phyloP scores from a whole-genome alignment of 2,329 filamentous ascomycete species.

The Lasiodiplodia hormozganensis region DNA sequence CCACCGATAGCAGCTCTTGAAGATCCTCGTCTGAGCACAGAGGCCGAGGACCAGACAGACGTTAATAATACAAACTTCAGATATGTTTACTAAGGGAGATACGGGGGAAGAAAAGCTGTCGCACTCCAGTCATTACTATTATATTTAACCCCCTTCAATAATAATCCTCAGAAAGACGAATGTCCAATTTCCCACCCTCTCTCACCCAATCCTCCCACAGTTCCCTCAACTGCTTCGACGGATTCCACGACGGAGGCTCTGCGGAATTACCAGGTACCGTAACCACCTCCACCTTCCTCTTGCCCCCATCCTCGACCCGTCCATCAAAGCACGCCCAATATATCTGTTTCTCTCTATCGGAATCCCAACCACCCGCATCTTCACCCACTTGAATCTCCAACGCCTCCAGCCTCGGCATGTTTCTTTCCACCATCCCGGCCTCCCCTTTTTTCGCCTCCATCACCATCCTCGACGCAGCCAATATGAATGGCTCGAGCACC shows the following conservation, averaged over 20 bases:
- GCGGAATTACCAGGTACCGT: neutral
- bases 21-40: neutral
- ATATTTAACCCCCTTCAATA: neutral
- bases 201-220: neutral
- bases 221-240: constrained; percentile 2
- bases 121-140: no score
- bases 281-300: neutral
- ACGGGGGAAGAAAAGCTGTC: no score
- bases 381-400: neutral
- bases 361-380: neutral
- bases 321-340: constrained; percentile 1
- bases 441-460: neutral
- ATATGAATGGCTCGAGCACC: neutral
- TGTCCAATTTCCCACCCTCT: constrained; percentile 1
- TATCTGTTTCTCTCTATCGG: neutral
- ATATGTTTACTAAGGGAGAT: constrained; percentile 57
- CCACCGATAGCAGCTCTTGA: neutral
- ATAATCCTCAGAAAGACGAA: neutral
- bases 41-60: constrained; percentile 65
- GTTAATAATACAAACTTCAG: constrained; percentile 66
- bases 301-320: neutral
- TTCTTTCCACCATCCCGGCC: no score
- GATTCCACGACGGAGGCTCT: constrained; percentile 2
- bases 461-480: neutral
- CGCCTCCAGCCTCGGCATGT: neutral